These are phyloP conservation scores for Leccinum imitatum DNA, from an alignment of 768 basidiomycete species.

Conservation along the genomic window DNA sequence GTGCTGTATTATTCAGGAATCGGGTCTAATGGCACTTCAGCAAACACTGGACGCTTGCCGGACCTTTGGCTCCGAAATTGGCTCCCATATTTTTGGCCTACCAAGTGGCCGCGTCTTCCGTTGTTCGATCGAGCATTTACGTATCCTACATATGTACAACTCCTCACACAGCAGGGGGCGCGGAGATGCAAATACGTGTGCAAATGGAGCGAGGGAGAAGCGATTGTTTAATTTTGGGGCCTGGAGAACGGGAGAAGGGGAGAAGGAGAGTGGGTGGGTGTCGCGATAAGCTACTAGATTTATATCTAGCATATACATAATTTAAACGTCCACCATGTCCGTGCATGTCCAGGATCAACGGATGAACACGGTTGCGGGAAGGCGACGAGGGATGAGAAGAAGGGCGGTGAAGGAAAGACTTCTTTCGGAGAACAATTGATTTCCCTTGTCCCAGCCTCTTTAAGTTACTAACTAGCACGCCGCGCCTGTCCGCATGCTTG, in stretches of 20 bases:
- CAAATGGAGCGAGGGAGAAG: not conserved
- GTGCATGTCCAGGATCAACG: constrained; percentile 4
- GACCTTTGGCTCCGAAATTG: constrained; percentile 45
- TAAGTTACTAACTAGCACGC: constrained; percentile 4
- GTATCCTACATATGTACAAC: too few relatives aligned
- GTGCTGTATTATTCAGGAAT: constrained; percentile 80
- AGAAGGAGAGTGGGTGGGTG: not conserved
- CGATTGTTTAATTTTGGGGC: not conserved
- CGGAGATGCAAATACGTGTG: not conserved
- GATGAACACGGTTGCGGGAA: constrained; percentile 2
- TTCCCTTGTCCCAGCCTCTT: not conserved
- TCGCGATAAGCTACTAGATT: constrained; percentile 19
- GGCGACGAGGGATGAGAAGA: not conserved
- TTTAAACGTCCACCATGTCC: not conserved
- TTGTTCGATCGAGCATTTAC: too few relatives aligned
- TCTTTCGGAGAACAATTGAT: not conserved
- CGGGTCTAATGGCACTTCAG: constrained; percentile 48
- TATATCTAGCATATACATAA: constrained; percentile 15
- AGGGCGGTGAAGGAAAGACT: not conserved
- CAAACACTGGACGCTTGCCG: constrained; percentile 52
- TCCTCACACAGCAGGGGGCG: not conserved
- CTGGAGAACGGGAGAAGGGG: not conserved
- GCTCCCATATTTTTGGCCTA: not conserved
- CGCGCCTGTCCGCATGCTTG: not conserved
- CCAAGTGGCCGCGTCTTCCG: too few relatives aligned